Base-by-base conservation (phyloP, 257 asterid genomes). In the Marsdenia floribunda region DNA sequence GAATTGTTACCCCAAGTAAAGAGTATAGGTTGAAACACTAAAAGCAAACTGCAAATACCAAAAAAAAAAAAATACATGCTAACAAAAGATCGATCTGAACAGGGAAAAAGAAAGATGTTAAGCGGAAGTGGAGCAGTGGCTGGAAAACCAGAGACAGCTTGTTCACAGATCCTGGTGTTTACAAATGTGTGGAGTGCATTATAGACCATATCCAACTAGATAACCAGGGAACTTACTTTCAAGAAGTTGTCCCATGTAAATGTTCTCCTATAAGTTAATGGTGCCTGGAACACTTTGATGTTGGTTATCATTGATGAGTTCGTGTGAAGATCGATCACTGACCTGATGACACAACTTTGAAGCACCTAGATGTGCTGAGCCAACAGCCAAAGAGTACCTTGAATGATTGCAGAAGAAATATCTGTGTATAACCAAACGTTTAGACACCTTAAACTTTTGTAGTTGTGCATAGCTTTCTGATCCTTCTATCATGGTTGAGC, bases 401-500 rank as follows among this genome's bases (percentile, higher is more conserved):
- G 49, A 26, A 26, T 42, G 61, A 38, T 40, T 40, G 42, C 52
- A 19, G 3, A 19, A 38, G 46, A 18, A 26, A 26, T 29, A 10
- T 22, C 68, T 9, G 0, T 11, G 22, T 29, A 60, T 40, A 55
- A 66, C 65, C 55, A 49, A 47, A 38, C 22, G 26, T 65, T 59
- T 6, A 6, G 13, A 19, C 70, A 75, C 50, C 76, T 86, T 82
- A 84, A 78, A 74, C 76, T 68, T 85, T 72, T 37, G 76, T 55
- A 14, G 79, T 64, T 37, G 79, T 72, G 71, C 86, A 83, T 22
- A 91, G 83, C 84, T 87, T 88, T 85, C 84, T 81, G 72, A 95
- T 85, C 86, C 75, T 90, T 73, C 99, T 84, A 74, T 92, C 99
- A 38, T 88, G 87, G 81, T 90, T 88, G 66, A 92, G 96, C 93